Evolutionary conservation across 176 grass and related monocot genomes (phyloP), one percentile per base, ranked within the genome.

Genomic region (Eleusine coracana): DNA sequence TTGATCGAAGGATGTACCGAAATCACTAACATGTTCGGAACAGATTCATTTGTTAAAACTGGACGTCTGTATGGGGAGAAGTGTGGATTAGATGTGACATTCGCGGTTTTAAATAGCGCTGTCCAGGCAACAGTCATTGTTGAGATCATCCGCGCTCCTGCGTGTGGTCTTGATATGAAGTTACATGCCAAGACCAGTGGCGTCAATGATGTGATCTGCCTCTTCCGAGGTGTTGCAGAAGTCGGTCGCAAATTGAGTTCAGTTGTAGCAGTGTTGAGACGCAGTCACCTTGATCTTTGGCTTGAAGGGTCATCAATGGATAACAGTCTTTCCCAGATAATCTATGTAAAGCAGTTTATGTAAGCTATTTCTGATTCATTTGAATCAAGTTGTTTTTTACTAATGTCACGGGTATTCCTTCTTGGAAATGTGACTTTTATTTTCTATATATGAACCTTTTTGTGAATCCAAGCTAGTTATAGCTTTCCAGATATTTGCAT

Each of bases 51-150:
- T 34, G 8, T 74, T 5, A 5, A 74, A 74, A 73, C 34, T 23
- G 59, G 12, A 0, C 48, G 70, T 37, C 3, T 80, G 11, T 86
- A 68, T 27, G 77, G 77, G 1, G 70, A 86, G 1, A 86, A 74
- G 60, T 86, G 70, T 67, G 84, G 37, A 10, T 66, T 74, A 70
- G 84, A 86, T 46, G 8, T 86, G 48, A 86, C 66, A 38, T 86
- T 74, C 36, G 36, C 27, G 0, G n/a, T 86, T 62, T 17, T 74
- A 38, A 1, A 6, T 0, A 58, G 20, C 10, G 70, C 77, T 58
- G 84, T 86, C 56, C 48, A 86, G 66, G 60, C 77, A 48, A 68
- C 21, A 41, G 49, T 86, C 37, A 70, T 59, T 20, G 48, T 80
- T 58, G 70, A 80, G 61, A 80, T 86, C 34, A 38, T 86, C 20